phyloP scores from a whole-genome alignment of 1,284 basidiomycete genomes.

The Caloboletus inedulis region DNA sequence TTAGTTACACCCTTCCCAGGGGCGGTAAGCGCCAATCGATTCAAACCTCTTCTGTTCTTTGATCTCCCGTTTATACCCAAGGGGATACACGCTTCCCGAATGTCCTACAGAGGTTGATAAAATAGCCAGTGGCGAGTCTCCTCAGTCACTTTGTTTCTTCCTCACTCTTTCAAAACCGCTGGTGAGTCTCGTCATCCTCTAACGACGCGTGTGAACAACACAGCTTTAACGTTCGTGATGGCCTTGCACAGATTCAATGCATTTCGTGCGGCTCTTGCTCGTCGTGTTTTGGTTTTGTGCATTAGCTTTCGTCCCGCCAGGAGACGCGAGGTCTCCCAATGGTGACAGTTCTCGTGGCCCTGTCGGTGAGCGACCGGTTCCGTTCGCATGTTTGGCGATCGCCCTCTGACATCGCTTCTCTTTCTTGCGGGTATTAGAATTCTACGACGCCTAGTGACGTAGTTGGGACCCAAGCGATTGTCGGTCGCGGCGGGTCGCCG shows the following conservation, averaged over 20 bases:
- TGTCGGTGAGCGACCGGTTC: constrained; percentile 1
- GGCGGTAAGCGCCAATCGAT: too few relatives aligned
- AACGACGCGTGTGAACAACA: background rate
- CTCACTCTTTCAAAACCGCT: background rate
- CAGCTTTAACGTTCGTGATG: background rate
- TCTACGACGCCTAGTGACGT: background rate
- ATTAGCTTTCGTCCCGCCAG: constrained; percentile 2
- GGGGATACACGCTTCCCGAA: too few relatives aligned
- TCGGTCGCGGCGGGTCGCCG: too few relatives aligned
- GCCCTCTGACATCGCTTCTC: background rate
- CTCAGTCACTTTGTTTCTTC: background rate
- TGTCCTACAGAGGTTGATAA: background rate
- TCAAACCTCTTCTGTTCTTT: too few relatives aligned
- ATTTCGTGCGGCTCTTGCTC: background rate
- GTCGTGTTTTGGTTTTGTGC: background rate
- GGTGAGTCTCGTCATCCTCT: background rate
- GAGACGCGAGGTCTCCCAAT: too few relatives aligned
- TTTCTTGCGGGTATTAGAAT: background rate
- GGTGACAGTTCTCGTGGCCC: background rate
- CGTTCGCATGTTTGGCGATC: background rate
- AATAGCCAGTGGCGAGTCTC: background rate
- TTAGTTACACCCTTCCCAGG: too few relatives aligned
- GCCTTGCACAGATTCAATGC: background rate
- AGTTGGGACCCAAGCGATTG: background rate
- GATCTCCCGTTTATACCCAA: too few relatives aligned